phyloP scores from a whole-genome alignment of 2,329 filamentous ascomycete species.

The Ophiostoma quercus region DNA sequence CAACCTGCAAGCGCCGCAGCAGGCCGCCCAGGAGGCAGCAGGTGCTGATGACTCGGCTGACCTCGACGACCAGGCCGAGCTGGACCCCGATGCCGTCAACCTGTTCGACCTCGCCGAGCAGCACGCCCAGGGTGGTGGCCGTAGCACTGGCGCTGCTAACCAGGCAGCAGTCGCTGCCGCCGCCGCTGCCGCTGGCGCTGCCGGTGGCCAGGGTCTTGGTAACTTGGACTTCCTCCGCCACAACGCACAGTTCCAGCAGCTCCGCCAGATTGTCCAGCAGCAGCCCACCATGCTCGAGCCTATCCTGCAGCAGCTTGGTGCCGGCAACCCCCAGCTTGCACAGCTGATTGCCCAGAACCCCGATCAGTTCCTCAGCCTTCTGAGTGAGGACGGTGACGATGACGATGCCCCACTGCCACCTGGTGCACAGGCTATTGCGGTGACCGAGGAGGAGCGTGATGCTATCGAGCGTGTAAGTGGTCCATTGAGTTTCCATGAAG shows the following conservation, averaged over 20 bases:
- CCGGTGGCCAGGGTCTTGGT: constrained; percentile 52
- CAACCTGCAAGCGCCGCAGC: constrained; percentile 54
- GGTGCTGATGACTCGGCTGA: constrained; percentile 39
- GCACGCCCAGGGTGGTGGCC: constrained; percentile 48
- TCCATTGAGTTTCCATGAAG: constrained; percentile 27
- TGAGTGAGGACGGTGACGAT: constrained; percentile 82
- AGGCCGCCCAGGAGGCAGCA: constrained; percentile 37
- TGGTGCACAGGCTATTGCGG: constrained; percentile 80
- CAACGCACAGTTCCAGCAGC: constrained; percentile 96
- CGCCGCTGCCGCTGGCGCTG: constrained; percentile 44
- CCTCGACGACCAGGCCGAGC: constrained; percentile 45
- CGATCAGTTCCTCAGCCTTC: constrained; percentile 83
- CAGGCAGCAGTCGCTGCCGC: constrained; percentile 39
- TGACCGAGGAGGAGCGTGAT: constrained; percentile 93
- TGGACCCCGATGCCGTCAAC: constrained; percentile 65
- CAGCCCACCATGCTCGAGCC: constrained; percentile 98
- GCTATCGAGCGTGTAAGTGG: constrained; percentile 82
- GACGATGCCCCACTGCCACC: constrained; percentile 74
- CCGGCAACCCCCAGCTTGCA: constrained; percentile 90
- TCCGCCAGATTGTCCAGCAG: constrained; percentile 94
- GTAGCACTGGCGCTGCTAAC: constrained; percentile 39
- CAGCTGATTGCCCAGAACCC: constrained; percentile 87
- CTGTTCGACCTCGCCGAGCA: constrained; percentile 90
- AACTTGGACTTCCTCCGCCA: constrained; percentile 91
- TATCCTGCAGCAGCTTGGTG: constrained; percentile 90